Conservation (phyloP, 768 basidiomycete genomes). For the Chalciporus sphaerocephalus region DNA sequence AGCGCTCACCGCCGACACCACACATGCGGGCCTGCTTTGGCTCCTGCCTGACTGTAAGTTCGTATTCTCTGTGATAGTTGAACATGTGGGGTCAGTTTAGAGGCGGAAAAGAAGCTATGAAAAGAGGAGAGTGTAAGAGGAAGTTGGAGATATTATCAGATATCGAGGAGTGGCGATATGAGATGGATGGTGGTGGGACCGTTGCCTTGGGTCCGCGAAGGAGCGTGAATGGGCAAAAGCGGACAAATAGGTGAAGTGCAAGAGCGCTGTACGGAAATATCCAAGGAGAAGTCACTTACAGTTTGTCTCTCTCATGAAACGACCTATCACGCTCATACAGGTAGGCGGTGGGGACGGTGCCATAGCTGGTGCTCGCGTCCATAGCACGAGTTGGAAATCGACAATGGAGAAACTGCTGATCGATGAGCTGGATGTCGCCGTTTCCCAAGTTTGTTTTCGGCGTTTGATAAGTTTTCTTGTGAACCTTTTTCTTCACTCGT, state of each 20-base stretch:
- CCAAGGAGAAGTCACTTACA: slow-evolving; percentile 27
- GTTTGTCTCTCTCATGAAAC: slow-evolving; percentile 33
- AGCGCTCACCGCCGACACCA: slow-evolving; percentile 78
- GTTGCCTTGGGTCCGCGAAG: slow-evolving; percentile 4
- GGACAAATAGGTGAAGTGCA: slow-evolving; percentile 13
- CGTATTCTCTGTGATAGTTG: slow-evolving; percentile 63
- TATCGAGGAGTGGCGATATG: neutral
- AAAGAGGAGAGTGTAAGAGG: neutral
- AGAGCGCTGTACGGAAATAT: slow-evolving; percentile 12
- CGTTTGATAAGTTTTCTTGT: neutral
- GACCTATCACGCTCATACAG: slow-evolving; percentile 29
- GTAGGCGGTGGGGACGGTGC: slow-evolving; percentile 24
- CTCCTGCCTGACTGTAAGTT: slow-evolving; percentile 83
- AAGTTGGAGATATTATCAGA: slow-evolving; percentile 11
- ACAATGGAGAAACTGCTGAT: neutral
- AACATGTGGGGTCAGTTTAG: slow-evolving; percentile 9
- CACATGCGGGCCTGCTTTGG: slow-evolving; percentile 92
- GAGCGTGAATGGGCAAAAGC: slow-evolving; percentile 3
- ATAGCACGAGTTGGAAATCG: slow-evolving; percentile 6
- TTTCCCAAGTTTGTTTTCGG: neutral
- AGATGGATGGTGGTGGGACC: slow-evolving; percentile 3
- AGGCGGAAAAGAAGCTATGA: neutral
- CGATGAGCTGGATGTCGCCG: neutral
- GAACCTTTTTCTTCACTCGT: too few species aligned
- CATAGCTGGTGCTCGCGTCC: slow-evolving; percentile 25